phyloP scores from a whole-genome alignment of 192 early-diverging fungal species.

The Rhizoclosmatium globosum region DNA sequence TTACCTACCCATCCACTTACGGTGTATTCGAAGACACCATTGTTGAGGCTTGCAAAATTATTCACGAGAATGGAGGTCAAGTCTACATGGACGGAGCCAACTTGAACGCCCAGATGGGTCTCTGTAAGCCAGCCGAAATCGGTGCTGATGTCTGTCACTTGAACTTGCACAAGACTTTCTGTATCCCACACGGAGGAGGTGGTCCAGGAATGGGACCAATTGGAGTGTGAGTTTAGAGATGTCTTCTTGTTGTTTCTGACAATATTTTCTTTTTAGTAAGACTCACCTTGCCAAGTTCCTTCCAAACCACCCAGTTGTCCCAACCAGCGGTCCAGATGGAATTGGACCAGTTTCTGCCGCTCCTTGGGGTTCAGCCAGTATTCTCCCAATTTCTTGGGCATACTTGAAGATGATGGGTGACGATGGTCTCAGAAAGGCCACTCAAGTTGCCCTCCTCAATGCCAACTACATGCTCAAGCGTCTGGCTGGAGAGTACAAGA shows the following conservation, averaged over 20 bases:
- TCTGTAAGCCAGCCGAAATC: constrained; percentile 85
- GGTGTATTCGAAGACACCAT: constrained; percentile 97
- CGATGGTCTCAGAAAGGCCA: constrained; percentile 86
- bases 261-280: constrained; percentile 58
- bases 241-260: constrained; percentile 13
- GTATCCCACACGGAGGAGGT: constrained; percentile 98
- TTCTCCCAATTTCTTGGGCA: constrained; percentile 98
- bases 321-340: constrained; percentile 74
- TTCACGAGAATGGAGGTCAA: constrained; percentile 95
- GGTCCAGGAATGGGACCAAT: constrained; percentile 99
- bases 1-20: constrained; percentile 99
- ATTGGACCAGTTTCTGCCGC: constrained; percentile 96
- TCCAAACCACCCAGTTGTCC: constrained; percentile 89
- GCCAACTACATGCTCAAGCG: constrained; percentile 99
- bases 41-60: constrained; percentile 85
- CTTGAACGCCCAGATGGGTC: constrained; percentile 64
- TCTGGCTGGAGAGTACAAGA: constrained; percentile 89
- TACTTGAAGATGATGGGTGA: constrained; percentile 99
- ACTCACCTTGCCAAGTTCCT: constrained; percentile 90
- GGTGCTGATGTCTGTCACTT: constrained; percentile 99
- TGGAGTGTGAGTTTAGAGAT: constrained; percentile 69
- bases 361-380: constrained; percentile 94
- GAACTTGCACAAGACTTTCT: constrained; percentile 99
- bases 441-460: constrained; percentile 91
- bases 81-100: constrained; percentile 96